Evolutionary conservation across 768 basidiomycete genomes (phyloP).

Genomic region (Serpula lacrymans): DNA sequence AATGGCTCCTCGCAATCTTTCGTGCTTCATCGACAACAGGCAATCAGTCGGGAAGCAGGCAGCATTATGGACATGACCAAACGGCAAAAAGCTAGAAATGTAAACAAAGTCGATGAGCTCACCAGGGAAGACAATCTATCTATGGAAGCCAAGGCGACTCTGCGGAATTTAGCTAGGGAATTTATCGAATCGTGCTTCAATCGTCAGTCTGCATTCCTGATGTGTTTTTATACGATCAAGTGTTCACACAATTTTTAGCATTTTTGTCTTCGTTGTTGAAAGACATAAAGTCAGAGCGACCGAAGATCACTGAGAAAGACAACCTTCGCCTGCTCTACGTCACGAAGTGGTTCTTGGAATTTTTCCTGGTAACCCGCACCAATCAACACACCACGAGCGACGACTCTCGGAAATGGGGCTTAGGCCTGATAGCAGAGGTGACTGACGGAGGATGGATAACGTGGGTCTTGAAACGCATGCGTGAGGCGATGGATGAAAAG

Average conservation of each 20-base stretch:
- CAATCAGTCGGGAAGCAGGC: conserved; percentile 65
- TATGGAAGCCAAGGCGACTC: conserved; percentile 54
- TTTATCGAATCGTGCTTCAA: conserved; percentile 89
- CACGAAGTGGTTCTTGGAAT: conserved; percentile 89
- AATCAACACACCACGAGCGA: conserved; percentile 32
- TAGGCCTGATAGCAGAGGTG: conserved; percentile 79
- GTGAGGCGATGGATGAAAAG: conserved; percentile 87
- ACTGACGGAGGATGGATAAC: conserved; percentile 84
- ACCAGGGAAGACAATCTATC: conserved; percentile 64
- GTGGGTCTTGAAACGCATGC: conserved; percentile 90
- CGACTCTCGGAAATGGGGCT: conserved; percentile 46
- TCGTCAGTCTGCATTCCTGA: conserved; percentile 47
- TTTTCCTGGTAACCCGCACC: conserved; percentile 60
- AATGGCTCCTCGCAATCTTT: conserved; percentile 46
- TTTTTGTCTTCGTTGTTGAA: conserved; percentile 83
- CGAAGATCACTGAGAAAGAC: conserved; percentile 94
- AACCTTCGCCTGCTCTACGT: conserved; percentile 85
- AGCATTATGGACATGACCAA: conserved; percentile 70
- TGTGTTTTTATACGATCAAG: conserved; percentile 13
- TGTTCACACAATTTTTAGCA: conserved; percentile 40
- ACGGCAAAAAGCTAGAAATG: conserved; percentile 56
- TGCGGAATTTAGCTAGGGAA: conserved; percentile 67
- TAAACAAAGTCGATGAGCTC: conserved; percentile 63
- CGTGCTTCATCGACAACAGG: conserved; percentile 84
- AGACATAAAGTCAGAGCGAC: conserved; percentile 89